These are phyloP conservation scores for Phoenix roebelenii DNA, from an alignment of 176 grass and related monocot species.

Conservation along the genomic window DNA sequence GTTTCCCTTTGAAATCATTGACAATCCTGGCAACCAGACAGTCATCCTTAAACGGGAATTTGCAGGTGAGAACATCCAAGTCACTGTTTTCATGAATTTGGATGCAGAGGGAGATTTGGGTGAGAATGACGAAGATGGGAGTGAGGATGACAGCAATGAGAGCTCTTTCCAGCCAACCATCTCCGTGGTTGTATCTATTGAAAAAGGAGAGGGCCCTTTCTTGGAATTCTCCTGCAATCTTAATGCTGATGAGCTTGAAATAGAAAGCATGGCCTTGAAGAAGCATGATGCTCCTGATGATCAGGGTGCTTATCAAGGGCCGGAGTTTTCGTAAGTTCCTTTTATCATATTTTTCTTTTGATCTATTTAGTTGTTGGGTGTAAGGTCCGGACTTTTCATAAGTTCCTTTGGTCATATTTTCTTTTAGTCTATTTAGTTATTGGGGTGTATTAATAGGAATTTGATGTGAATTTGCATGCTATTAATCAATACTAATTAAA, in stretches of 20 bases:
- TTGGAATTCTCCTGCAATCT: conserved; percentile 76
- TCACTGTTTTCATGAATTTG: conserved; percentile 55
- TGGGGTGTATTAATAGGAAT: too few relatives aligned
- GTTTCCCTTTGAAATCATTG: conserved; percentile 79
- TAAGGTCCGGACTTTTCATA: conserved; percentile 74
- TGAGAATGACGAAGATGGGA: conserved; percentile 46
- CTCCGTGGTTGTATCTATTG: conserved; percentile 50
- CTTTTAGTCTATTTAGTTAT: neutral
- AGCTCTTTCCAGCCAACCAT: conserved; percentile 43
- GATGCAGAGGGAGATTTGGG: conserved; percentile 28
- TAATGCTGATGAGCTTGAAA: conserved; percentile 56
- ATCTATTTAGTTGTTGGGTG: too few relatives aligned
- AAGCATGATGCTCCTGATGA: conserved; percentile 32
- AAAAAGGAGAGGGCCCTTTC: conserved; percentile 49
- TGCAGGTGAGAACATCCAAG: conserved; percentile 58
- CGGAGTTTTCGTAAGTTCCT: conserved; percentile 72
- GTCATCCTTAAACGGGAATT: conserved; percentile 61
- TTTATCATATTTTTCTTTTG: conserved; percentile 18
- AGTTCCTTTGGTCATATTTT: conserved; percentile 30
- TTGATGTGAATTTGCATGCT: too few relatives aligned
- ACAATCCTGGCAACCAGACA: conserved; percentile 74
- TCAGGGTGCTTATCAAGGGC: conserved; percentile 57
- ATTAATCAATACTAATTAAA: too few relatives aligned
- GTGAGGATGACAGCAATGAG: conserved; percentile 1
- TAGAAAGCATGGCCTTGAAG: conserved; percentile 64